Conservation (phyloP, 169 alveolate species). For the Plasmodium blacklocki region DNA sequence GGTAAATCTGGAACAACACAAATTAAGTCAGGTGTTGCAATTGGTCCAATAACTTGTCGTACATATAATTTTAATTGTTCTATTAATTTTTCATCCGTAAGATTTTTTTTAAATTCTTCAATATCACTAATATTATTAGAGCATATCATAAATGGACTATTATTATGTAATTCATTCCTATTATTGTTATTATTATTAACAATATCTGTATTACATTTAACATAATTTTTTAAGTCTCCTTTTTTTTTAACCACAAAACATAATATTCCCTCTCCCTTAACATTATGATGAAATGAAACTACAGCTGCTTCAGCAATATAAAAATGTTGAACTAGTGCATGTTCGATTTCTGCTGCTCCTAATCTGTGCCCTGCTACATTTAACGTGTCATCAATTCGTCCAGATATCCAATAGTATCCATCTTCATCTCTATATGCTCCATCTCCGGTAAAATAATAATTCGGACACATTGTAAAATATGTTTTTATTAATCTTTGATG, state of each 20-base stretch:
- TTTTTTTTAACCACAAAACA: conserved; percentile 91
- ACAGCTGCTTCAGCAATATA: conserved; percentile 94
- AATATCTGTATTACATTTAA: conserved; percentile 34
- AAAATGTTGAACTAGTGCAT: conserved; percentile 91
- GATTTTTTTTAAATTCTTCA: conserved; percentile 6
- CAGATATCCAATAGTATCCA: conserved; percentile 96
- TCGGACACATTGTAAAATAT: conserved; percentile 89
- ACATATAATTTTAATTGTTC: conserved; percentile 79
- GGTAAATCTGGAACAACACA: conserved; percentile 90
- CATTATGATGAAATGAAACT: conserved; percentile 93
- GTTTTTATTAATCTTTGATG: conserved; percentile 88
- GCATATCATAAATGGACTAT: neutral
- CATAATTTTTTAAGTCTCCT: conserved; percentile 34
- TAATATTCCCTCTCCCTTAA: conserved; percentile 94
- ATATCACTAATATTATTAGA: conserved; percentile 1
- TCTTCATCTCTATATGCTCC: conserved; percentile 96
- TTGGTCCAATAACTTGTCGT: conserved; percentile 92
- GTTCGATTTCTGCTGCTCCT: conserved; percentile 95
- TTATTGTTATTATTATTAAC: conserved; percentile 27
- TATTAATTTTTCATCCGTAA: conserved; percentile 48
- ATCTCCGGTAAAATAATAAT: conserved; percentile 96
- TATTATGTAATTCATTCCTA: neutral
- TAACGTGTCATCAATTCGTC: conserved; percentile 97
- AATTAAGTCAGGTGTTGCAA: conserved; percentile 94
- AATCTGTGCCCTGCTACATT: conserved; percentile 95